Conservation (phyloP, 306 rosid genomes). For the Astragalus membranaceus region DNA sequence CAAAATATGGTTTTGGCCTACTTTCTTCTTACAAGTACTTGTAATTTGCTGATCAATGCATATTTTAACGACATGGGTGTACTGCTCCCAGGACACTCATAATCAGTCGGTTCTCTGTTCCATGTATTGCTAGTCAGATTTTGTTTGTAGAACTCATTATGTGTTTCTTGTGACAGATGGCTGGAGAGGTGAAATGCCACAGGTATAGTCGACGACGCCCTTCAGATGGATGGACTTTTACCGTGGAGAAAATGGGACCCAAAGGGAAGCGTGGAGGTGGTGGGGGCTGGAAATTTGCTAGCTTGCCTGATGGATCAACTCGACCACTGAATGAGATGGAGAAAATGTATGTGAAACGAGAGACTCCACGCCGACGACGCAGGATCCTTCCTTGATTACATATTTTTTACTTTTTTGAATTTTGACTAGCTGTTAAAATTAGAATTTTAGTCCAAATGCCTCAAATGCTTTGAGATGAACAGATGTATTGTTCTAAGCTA, state of each 20-base stretch:
- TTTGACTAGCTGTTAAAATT: slow-evolving; percentile 10
- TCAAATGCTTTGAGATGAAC: slow-evolving; percentile 1
- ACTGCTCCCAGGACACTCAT: neutral
- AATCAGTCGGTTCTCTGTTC: neutral
- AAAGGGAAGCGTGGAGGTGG: slow-evolving; percentile 77
- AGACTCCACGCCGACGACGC: slow-evolving; percentile 73
- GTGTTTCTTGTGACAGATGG: slow-evolving; percentile 44
- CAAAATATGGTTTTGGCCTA: neutral
- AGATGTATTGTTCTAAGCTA: slow-evolving; percentile 1
- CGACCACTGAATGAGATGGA: slow-evolving; percentile 80
- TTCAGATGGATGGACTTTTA: slow-evolving; percentile 69
- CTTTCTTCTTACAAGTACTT: neutral
- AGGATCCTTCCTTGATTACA: slow-evolving; percentile 67
- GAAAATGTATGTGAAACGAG: slow-evolving; percentile 79
- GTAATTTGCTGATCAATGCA: neutral
- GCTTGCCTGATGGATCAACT: slow-evolving; percentile 83
- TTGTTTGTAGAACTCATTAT: slow-evolving; percentile 13
- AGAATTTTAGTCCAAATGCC: slow-evolving; percentile 4
- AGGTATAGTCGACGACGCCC: slow-evolving; percentile 72
- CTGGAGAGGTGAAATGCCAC: slow-evolving; percentile 84
- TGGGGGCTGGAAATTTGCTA: slow-evolving; percentile 88
- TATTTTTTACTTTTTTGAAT: neutral
- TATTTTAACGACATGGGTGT: neutral
- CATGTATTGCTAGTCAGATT: neutral
- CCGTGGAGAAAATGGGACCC: slow-evolving; percentile 76